These are phyloP conservation scores for Xerocomus nothofagi DNA, from an alignment of 1,284 basidiomycete genomes.

Conservation along the genomic window DNA sequence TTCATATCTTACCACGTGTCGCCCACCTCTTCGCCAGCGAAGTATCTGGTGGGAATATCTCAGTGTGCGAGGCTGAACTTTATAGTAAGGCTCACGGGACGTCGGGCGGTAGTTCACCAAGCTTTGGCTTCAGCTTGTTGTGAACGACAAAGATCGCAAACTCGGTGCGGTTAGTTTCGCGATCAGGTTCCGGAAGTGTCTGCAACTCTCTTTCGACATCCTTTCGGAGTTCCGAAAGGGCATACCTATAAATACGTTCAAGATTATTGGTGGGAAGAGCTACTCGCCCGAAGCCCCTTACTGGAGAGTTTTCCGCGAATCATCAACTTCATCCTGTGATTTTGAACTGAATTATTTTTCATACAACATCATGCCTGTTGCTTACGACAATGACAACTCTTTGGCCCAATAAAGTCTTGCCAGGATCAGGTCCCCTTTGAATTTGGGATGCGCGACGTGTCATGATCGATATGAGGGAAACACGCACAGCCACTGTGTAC, in stretches of 20 bases:
- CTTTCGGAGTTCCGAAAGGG: conserved; percentile 80
- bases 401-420: conserved; percentile 75
- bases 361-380: conserved; percentile 22
- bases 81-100: conserved; percentile 51
- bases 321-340: conserved; percentile 87
- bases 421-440: conserved; percentile 58
- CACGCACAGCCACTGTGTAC: conserved; percentile 90
- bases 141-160: conserved; percentile 94
- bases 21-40: conserved; percentile 62
- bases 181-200: conserved; percentile 64
- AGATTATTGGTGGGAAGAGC: conserved; percentile 2
- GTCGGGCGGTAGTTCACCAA: conserved; percentile 66
- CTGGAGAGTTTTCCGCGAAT: conserved; percentile 88
- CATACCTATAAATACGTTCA: conserved; percentile 59
- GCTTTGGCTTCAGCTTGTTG: conserved; percentile 89
- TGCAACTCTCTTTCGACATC: conserved; percentile 80
- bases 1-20: conserved; percentile 55
- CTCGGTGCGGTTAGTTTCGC: conserved; percentile 72
- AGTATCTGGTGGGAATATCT: conserved; percentile 53
- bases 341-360: conserved; percentile 5
- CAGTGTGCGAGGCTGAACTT: conserved; percentile 7
- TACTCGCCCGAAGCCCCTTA: conserved; percentile 38
- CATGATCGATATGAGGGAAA: conserved; percentile 22
- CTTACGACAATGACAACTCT: conserved; percentile 82
- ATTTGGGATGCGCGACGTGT: conserved; percentile 3